These are phyloP conservation scores for Medicago ruthenica DNA, from an alignment of 306 rosid genomes.

Conservation along the genomic window DNA sequence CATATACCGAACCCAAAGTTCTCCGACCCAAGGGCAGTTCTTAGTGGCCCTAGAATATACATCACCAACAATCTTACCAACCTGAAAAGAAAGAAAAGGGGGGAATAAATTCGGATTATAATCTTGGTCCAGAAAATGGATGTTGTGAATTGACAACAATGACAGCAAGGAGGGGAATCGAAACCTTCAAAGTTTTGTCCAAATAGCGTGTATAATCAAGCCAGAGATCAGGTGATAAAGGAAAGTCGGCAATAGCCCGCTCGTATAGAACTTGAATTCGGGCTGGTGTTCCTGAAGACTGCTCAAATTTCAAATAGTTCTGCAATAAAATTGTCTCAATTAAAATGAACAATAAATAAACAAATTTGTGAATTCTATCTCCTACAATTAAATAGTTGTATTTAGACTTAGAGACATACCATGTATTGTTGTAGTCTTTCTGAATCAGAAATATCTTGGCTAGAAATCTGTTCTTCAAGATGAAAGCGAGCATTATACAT, in stretches of 20 bases:
- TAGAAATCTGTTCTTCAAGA: constrained; percentile 69
- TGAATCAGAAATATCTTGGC: constrained; percentile 59
- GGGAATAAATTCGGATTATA: constrained; percentile 28
- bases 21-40: constrained; percentile 93
- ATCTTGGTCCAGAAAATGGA: constrained; percentile 24
- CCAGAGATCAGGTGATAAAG: constrained; percentile 82
- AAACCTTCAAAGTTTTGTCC: constrained; percentile 92
- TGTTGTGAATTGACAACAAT: constrained; percentile 6
- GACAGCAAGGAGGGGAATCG: constrained; percentile 2
- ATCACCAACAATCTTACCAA: constrained; percentile 62
- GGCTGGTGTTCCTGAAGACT: constrained; percentile 76
- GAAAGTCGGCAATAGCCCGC: constrained; percentile 84
- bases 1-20: constrained; percentile 84
- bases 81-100: constrained; percentile 55
- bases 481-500: constrained; percentile 70
- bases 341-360: constrained; percentile 13
- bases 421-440: constrained; percentile 72
- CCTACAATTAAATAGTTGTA: constrained; percentile 17
- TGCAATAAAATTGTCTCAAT: constrained; percentile 47
- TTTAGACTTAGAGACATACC: constrained; percentile 51
- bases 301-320: constrained; percentile 87
- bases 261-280: constrained; percentile 84
- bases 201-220: constrained; percentile 78
- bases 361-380: constrained; percentile 10
- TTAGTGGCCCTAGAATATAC: constrained; percentile 83